Percentiles rank a stretch among this genome's conserved stretches.
phyloP scores from a whole-genome alignment of 1,284 basidiomycete species.

The Pseudozyma sp. region DNA sequence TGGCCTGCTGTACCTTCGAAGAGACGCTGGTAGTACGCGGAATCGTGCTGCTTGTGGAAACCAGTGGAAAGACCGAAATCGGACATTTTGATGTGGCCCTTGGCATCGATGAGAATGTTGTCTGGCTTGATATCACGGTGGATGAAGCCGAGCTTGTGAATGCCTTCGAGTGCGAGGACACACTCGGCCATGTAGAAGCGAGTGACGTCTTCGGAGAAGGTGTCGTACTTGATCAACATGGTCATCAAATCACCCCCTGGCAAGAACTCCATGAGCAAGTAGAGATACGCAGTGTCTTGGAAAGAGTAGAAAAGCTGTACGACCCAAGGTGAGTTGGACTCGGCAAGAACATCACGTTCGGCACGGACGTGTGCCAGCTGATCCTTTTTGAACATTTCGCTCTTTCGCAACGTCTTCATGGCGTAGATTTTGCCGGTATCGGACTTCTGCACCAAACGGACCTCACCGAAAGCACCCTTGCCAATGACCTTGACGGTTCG shows the following conservation, averaged over 20 bases:
- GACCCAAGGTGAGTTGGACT: slow-evolving; percentile 97
- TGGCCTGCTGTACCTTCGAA: slow-evolving; percentile 74
- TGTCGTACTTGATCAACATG: slow-evolving; percentile 99
- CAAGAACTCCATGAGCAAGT: slow-evolving; percentile 98
- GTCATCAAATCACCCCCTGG: slow-evolving; percentile 97
- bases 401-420: slow-evolving; percentile 98
- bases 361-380: slow-evolving; percentile 97
- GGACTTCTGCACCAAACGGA: slow-evolving; percentile 93
- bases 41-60: slow-evolving; percentile 94
- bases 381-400: slow-evolving; percentile 99
- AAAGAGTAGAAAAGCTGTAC: slow-evolving; percentile 99
- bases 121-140: slow-evolving; percentile 96
- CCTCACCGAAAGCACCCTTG: slow-evolving; percentile 98
- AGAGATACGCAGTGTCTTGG: slow-evolving; percentile 94
- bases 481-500: slow-evolving; percentile 98
- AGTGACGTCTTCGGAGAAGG: slow-evolving; percentile 97
- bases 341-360: slow-evolving; percentile 96
- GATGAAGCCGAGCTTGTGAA: slow-evolving; percentile 98
- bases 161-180: slow-evolving; percentile 95
- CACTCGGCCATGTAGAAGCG: slow-evolving; percentile 99
- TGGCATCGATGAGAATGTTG: slow-evolving; percentile 95
- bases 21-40: slow-evolving; percentile 91
- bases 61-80: slow-evolving; percentile 95
- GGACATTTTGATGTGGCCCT: slow-evolving; percentile 93
- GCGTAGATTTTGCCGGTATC: slow-evolving; percentile 98